phyloP scores from a whole-genome alignment of 2,329 filamentous ascomycete genomes.

The Penicillium frequentans region DNA sequence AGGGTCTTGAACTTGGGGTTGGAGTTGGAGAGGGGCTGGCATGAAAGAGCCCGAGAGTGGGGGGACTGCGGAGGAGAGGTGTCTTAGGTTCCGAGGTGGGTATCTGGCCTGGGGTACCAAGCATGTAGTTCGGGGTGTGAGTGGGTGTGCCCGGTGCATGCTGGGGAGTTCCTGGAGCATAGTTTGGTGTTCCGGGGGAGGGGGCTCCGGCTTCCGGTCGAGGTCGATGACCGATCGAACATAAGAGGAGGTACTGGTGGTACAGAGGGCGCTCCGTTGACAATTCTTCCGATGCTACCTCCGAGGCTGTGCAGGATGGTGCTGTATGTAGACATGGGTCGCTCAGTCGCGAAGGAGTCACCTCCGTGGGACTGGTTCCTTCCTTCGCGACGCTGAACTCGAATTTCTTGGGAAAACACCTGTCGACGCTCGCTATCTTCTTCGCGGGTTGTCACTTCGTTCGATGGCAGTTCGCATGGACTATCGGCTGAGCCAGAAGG shows the following conservation, averaged over 20 bases:
- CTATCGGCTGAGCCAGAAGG: conserved; percentile 13
- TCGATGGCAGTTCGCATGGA: background rate
- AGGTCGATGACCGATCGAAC: conserved; percentile 14
- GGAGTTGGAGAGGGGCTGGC: conserved; percentile 12
- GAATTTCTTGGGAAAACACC: conserved; percentile 35
- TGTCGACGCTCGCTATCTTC: conserved; percentile 29
- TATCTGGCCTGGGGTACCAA: background rate
- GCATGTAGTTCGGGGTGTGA: background rate
- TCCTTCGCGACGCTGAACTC: conserved; percentile 22
- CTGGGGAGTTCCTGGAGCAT: background rate
- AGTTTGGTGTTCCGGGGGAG: conserved; percentile 14
- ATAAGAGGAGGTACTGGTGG: conserved; percentile 6
- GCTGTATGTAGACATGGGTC: conserved; percentile 42
- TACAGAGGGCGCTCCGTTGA: background rate
- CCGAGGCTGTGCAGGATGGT: conserved; percentile 38
- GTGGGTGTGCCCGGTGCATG: conserved; percentile 1
- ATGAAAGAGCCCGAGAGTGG: background rate
- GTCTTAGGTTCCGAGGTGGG: background rate
- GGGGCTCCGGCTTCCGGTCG: conserved; percentile 15
- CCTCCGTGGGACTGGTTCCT: conserved; percentile 10
- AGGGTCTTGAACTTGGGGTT: conserved; percentile 48
- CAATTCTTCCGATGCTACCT: conserved; percentile 31
- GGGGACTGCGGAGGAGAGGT: background rate
- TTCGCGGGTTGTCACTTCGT: conserved; percentile 9
- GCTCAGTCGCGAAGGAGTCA: conserved; percentile 32